Percentiles rank a stretch among this genome's conserved stretches.
Conservation (phyloP, 768 basidiomycete species). For the Collybiopsis luxurians region DNA sequence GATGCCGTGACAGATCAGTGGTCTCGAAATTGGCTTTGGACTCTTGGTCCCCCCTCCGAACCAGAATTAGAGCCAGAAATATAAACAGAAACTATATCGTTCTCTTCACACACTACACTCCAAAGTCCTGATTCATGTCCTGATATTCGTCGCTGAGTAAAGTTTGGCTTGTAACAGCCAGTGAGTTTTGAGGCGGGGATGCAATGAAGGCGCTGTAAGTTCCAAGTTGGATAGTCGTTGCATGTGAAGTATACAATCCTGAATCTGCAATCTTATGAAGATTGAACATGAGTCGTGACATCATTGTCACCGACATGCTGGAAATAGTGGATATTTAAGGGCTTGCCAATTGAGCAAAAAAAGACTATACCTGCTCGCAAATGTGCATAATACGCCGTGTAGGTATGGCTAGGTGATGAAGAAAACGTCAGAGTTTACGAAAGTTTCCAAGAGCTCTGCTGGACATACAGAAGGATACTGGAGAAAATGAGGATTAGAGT, state of each 20-base stretch:
- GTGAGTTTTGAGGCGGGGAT: background rate
- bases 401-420: background rate
- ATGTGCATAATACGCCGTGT: background rate
- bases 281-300: conserved; percentile 8
- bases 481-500: background rate
- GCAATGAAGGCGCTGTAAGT: conserved; percentile 1
- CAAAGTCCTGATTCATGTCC: too few relatives aligned
- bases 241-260: conserved; percentile 5
- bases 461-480: conserved; percentile 4
- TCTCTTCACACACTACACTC: too few relatives aligned
- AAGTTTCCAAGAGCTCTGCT: background rate
- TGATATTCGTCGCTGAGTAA: too few relatives aligned
- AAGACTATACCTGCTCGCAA: conserved; percentile 2
- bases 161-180: too few relatives aligned
- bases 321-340: background rate
- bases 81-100: too few relatives aligned
- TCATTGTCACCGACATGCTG: conserved; percentile 7
- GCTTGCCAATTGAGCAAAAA: background rate
- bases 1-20: too few relatives aligned
- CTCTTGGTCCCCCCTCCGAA: too few relatives aligned
- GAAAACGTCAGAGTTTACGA: background rate
- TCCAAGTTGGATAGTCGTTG: background rate
- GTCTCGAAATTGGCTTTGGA: too few relatives aligned
- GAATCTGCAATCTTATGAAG: conserved; percentile 5
- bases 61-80: too few relatives aligned